Conservation (phyloP, 2,329 filamentous ascomycete species). For the Pseudogymnoascus sp. region DNA sequence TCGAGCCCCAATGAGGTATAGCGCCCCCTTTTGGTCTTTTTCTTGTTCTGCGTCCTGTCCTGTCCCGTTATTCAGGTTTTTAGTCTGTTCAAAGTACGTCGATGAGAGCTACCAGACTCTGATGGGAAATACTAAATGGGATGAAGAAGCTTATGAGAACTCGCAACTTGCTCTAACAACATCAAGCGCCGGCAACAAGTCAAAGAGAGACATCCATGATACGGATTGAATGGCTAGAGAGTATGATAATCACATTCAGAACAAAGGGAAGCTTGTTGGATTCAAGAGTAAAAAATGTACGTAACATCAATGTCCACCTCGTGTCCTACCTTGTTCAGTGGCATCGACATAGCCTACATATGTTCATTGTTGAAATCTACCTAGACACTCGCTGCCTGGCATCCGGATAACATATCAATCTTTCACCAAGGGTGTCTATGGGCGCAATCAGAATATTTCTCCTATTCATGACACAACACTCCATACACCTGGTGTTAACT, state of each 20-base stretch:
- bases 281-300: not conserved
- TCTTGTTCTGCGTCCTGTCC: not conserved
- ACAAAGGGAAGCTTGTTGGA: not conserved
- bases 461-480: slow-evolving; percentile 8
- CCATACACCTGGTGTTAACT: slow-evolving; percentile 21
- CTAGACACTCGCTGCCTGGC: not conserved
- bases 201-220: not conserved
- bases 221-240: not conserved
- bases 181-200: not conserved
- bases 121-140: not conserved
- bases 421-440: not conserved
- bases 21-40: not conserved
- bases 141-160: not conserved
- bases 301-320: not conserved
- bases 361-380: not conserved
- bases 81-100: not conserved
- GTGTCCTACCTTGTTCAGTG: not conserved
- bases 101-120: not conserved
- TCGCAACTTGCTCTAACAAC: not conserved
- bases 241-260: not conserved
- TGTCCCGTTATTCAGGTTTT: not conserved
- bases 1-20: not conserved
- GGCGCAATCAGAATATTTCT: not conserved
- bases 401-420: not conserved
- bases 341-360: not conserved